These are phyloP conservation scores for Camellia granthamiana DNA, from an alignment of 148 eudicot genomes.

Conservation along the genomic window DNA sequence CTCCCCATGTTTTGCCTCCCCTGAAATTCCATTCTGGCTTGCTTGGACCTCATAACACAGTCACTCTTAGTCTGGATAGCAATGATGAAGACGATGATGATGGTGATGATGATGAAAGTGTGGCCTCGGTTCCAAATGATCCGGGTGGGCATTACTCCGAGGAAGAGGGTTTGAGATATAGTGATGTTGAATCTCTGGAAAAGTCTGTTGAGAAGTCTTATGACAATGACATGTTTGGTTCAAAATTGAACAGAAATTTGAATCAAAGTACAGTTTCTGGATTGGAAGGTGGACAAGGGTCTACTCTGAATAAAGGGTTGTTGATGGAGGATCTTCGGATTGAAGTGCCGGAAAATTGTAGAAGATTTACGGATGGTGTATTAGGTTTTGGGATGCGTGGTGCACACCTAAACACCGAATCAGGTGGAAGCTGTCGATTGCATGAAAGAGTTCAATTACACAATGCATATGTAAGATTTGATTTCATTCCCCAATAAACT, in stretches of 20 bases:
- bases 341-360: constrained; percentile 41
- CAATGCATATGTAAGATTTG: constrained; percentile 47
- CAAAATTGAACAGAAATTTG: constrained; percentile 11
- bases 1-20: constrained; percentile 65
- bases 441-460: constrained; percentile 23
- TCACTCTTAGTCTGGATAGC: constrained; percentile 33
- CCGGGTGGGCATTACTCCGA: constrained; percentile 44
- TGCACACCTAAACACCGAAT: constrained; percentile 28
- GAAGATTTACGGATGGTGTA: constrained; percentile 35
- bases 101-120: constrained; percentile 55
- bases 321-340: constrained; percentile 46
- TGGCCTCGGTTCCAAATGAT: constrained; percentile 62
- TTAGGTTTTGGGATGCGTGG: constrained; percentile 23
- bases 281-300: constrained; percentile 11
- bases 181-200: constrained; percentile 20
- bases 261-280: constrained; percentile 7
- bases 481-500: neutral
- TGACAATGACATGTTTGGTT: constrained; percentile 28
- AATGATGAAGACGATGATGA: constrained; percentile 35
- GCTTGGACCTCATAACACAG: constrained; percentile 42
- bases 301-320: constrained; percentile 57
- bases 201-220: constrained; percentile 12
- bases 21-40: constrained; percentile 64
- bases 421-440: constrained; percentile 32
- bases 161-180: constrained; percentile 35